Conservation (phyloP, 495 filamentous ascomycete genomes). For the Aspergillus affinis region DNA sequence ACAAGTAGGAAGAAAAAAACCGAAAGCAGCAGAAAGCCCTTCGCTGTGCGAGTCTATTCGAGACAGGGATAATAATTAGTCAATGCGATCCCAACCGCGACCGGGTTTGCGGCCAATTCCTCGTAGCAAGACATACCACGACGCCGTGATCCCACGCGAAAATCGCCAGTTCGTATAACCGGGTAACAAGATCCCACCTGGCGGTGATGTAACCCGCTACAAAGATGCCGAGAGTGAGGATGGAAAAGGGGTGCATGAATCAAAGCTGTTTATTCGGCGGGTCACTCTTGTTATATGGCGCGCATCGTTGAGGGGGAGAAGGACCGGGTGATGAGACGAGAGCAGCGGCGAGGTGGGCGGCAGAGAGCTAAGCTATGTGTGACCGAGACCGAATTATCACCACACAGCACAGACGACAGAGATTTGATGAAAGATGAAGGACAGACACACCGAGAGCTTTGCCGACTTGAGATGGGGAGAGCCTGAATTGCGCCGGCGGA, state of each 20-base stretch:
- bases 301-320: slow-evolving; percentile 31
- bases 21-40: slow-evolving; percentile 72
- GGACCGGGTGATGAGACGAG: slow-evolving; percentile 3
- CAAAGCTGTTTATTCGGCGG: slow-evolving; percentile 30
- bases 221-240: slow-evolving; percentile 94
- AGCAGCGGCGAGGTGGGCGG: background rate
- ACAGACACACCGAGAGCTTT: background rate
- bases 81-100: slow-evolving; percentile 1
- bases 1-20: slow-evolving; percentile 75
- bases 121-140: slow-evolving; percentile 62
- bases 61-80: background rate
- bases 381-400: background rate
- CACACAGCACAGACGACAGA: background rate
- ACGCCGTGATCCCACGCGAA: slow-evolving; percentile 99
- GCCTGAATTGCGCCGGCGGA: background rate
- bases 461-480: background rate
- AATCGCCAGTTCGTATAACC: slow-evolving; percentile 90
- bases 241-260: slow-evolving; percentile 96
- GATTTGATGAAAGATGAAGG: background rate
- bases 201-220: slow-evolving; percentile 99
- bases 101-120: background rate
- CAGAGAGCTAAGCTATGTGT: background rate
- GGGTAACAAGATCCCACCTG: slow-evolving; percentile 95
- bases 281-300: slow-evolving; percentile 33
- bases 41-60: slow-evolving; percentile 62